phyloP scores from a whole-genome alignment of 2,329 filamentous ascomycete genomes.

The Sclerotinia nivalis region DNA sequence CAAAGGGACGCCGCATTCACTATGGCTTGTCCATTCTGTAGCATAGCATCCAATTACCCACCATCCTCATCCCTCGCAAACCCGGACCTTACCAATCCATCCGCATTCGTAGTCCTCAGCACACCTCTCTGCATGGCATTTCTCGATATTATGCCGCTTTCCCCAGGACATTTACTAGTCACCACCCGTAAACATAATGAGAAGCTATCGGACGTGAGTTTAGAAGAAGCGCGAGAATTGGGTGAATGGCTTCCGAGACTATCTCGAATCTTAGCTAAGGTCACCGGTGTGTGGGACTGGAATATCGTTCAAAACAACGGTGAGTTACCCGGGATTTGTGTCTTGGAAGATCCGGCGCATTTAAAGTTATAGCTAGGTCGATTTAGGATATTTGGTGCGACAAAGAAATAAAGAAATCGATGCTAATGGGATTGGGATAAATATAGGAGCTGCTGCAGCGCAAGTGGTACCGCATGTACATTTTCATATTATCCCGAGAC shows the following conservation, averaged over 20 bases:
- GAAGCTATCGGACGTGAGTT: constrained; percentile 71
- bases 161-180: constrained; percentile 78
- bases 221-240: constrained; percentile 65
- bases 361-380: not conserved
- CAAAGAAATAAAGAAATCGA: constrained; percentile 1
- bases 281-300: constrained; percentile 78
- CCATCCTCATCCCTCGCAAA: constrained; percentile 48
- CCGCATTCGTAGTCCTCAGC: constrained; percentile 68
- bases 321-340: constrained; percentile 39
- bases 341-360: constrained; percentile 6
- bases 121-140: constrained; percentile 80
- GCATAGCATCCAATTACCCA: constrained; percentile 53
- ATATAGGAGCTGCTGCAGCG: constrained; percentile 71
- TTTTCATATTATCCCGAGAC: constrained; percentile 89
- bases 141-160: constrained; percentile 89
- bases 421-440: constrained; percentile 22
- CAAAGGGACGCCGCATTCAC: constrained; percentile 16
- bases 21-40: constrained; percentile 60
- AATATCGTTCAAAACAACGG: constrained; percentile 97
- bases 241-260: constrained; percentile 70
- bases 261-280: constrained; percentile 66
- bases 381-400: constrained; percentile 1
- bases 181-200: constrained; percentile 75
- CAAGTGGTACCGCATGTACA: constrained; percentile 94
- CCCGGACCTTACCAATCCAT: constrained; percentile 42